These are phyloP conservation scores for Phlyctochytrium arcticum DNA, from an alignment of 192 early-diverging fungal species.

Conservation along the genomic window DNA sequence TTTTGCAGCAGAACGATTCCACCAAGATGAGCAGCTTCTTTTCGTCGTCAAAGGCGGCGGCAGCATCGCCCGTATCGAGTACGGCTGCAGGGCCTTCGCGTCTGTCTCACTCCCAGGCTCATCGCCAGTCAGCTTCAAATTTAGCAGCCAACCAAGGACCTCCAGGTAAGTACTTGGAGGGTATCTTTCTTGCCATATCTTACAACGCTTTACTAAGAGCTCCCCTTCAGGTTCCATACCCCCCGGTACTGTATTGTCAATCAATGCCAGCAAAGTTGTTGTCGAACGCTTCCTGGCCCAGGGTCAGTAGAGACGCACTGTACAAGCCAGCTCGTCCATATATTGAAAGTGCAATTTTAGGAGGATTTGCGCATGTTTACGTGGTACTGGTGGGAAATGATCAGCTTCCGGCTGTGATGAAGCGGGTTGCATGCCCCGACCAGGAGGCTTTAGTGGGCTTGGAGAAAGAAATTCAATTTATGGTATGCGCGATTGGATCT, in stretches of 20 bases:
- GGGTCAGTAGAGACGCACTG: slow-evolving; percentile 36
- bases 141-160: neutral
- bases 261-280: slow-evolving; percentile 54
- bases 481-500: slow-evolving; percentile 48
- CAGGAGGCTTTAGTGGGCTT: slow-evolving; percentile 55
- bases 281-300: slow-evolving; percentile 75
- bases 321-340: neutral
- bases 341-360: slow-evolving; percentile 37
- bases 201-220: no score
- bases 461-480: slow-evolving; percentile 71
- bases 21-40: no score
- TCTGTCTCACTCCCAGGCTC: no score
- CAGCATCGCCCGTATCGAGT: no score
- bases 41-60: no score
- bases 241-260: slow-evolving; percentile 57
- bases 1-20: no score
- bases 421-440: slow-evolving; percentile 72
- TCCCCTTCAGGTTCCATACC: slow-evolving; percentile 59
- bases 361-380: slow-evolving; percentile 92
- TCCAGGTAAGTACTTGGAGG: neutral
- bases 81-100: no score
- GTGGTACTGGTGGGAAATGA: slow-evolving; percentile 56
- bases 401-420: slow-evolving; percentile 62
- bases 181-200: no score
- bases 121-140: neutral